Percentiles rank a stretch among this genome's conserved stretches.
Evolutionary conservation across 78 protist genomes (phyloP).

Genomic region (Carpediemonas membranifera): DNA sequence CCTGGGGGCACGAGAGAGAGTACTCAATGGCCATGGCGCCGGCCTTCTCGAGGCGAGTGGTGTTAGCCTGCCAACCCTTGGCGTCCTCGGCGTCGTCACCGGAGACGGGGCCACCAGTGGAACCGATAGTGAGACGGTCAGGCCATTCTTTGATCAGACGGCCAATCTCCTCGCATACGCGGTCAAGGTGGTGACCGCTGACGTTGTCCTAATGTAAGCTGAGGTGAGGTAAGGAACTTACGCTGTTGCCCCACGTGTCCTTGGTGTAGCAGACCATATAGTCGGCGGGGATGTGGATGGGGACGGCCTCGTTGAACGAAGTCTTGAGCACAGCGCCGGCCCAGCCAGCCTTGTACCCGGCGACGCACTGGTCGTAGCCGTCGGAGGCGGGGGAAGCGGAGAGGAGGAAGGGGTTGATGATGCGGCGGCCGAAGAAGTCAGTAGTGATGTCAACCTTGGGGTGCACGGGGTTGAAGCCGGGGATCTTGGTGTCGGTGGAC

Average conservation of each 20-base stretch:
- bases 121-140: constrained; percentile 5
- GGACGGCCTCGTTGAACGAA: constrained; percentile 10
- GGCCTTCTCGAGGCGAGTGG: neutral
- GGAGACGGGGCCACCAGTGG: constrained; percentile 25
- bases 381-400: constrained; percentile 15
- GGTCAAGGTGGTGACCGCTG: neutral
- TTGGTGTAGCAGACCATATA: constrained; percentile 3
- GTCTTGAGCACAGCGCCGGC: constrained; percentile 22
- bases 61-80: constrained; percentile 9
- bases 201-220: no score
- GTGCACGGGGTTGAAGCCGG: neutral
- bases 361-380: neutral
- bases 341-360: constrained; percentile 8
- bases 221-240: no score
- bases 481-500: neutral
- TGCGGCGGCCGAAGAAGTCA: neutral
- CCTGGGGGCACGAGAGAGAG: constrained; percentile 16
- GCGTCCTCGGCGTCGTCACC: constrained; percentile 1
- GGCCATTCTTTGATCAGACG: neutral
- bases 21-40: constrained; percentile 11
- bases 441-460: neutral
- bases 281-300: constrained; percentile 15
- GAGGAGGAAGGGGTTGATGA: constrained; percentile 15
- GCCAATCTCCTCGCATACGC: neutral
- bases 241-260: constrained; percentile 7